Base-by-base conservation (phyloP, 2,329 filamentous ascomycete genomes). In the Juglanconis oblonga region DNA sequence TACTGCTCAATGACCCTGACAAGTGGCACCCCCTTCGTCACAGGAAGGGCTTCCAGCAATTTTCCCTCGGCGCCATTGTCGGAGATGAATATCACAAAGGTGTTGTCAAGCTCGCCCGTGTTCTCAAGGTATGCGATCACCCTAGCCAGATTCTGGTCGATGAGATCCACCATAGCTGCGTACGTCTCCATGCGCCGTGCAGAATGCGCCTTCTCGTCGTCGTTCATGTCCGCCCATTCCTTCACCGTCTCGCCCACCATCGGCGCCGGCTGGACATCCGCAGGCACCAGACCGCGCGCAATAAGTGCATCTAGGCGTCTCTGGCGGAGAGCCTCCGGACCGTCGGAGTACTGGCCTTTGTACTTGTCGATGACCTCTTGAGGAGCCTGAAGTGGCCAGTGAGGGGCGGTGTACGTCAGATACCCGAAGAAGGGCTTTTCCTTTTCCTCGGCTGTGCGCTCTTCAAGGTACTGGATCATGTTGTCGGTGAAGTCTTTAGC, bases 331-430 rank as follows among this genome's bases (percentile, higher is more conserved):
- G 76, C 81, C 17, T 85, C 80, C 0, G 85, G 85, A 0, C 86
- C 85, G 3, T 85, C 82, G 49, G 86, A 79, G 65, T 88, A 88
- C 0, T 83, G 72, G 14, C 84, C 84, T 13, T 77, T 77, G 69
- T 87, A 87, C 64, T 84, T 81, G 17, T 77, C 75, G 42, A 82
- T 79, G 55, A 80, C 79, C 59, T 83, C 78, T 53, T 73, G 69
- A 0, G 84, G 82, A 0, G 83, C 82, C 64, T 87, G 85, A 3
- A 87, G 72, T 1, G 84, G 85, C 84, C 84, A 87, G 65, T 87
- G 84, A 1, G 84, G 84, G 0, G 84, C 85, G 0, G 83, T 84
- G 68, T 86, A 87, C 2, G 84, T 82, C 1, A 84, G 74, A 66
- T 86, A 87, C 2, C 74, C 83, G 66, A 87, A 87, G 73, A 87